A percentile compares a stretch with the other conserved stretches of the same genome.
phyloP scores from a whole-genome alignment of 116 monocot genomes.

The Papilionanthe hybrid region DNA sequence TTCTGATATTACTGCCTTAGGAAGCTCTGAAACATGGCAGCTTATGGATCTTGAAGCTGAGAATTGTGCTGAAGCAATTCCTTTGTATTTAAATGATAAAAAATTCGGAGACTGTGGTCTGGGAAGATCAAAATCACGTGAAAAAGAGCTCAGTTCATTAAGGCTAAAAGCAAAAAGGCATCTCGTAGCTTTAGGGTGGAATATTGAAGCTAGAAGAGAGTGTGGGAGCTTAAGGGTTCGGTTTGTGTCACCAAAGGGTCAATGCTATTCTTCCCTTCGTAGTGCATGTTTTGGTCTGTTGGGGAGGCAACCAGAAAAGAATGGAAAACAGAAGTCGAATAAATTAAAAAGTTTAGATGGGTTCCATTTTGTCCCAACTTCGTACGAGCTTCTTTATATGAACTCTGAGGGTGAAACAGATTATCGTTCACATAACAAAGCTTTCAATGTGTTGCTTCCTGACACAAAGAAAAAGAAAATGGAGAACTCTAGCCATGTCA shows the following conservation, averaged over 20 bases:
- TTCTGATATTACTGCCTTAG: not conserved
- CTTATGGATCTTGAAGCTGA: constrained; percentile 26
- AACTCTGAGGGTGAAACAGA: not conserved
- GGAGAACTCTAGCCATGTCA: constrained; percentile 1
- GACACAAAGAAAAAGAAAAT: not conserved
- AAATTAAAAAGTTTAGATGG: not conserved
- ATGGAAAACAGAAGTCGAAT: not conserved
- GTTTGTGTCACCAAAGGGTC: constrained; percentile 41
- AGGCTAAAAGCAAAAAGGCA: constrained; percentile 42
- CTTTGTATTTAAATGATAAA: constrained; percentile 14
- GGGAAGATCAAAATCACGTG: not conserved
- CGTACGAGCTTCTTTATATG: not conserved
- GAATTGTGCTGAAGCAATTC: constrained; percentile 34
- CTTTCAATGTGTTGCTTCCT: not conserved
- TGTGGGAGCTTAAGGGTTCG: constrained; percentile 20
- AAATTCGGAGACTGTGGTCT: constrained; percentile 1
- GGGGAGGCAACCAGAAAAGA: constrained; percentile 5
- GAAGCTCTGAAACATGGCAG: constrained; percentile 19
- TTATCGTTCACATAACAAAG: not conserved
- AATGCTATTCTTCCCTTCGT: constrained; percentile 33
- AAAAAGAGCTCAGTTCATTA: not conserved
- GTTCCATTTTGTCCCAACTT: not conserved
- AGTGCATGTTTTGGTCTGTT: constrained; percentile 21
- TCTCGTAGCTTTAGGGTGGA: constrained; percentile 61
- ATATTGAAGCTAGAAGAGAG: constrained; percentile 24